A percentile compares a stretch with the other conserved stretches of the same genome.
These are phyloP conservation scores for Sugiyamaella floridensis DNA, from an alignment of 805 yeast species.

Conservation along the genomic window DNA sequence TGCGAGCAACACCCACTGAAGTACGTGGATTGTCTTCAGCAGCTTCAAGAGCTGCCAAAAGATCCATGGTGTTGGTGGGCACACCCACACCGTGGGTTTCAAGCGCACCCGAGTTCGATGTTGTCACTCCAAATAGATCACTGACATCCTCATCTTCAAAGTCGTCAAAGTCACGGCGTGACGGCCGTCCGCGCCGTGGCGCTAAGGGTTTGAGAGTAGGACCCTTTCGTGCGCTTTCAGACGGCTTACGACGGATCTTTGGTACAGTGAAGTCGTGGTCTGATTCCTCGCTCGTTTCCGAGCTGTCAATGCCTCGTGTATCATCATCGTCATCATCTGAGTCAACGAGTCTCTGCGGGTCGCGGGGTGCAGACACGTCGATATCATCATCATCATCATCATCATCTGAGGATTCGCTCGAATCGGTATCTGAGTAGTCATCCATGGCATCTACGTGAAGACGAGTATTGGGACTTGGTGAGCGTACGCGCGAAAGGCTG, in stretches of 20 bases:
- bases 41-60: slow-evolving; percentile 8
- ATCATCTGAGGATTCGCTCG: slow-evolving; percentile 5
- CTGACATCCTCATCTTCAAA: slow-evolving; percentile 11
- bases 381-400: slow-evolving; percentile 38
- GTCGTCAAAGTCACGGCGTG: slow-evolving; percentile 9
- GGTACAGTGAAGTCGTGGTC: background rate
- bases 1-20: background rate
- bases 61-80: slow-evolving; percentile 5
- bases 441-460: slow-evolving; percentile 6
- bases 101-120: slow-evolving; percentile 1
- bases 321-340: slow-evolving; percentile 1
- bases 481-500: background rate
- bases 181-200: slow-evolving; percentile 21
- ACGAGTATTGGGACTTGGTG: slow-evolving; percentile 3
- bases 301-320: background rate
- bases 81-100: slow-evolving; percentile 4
- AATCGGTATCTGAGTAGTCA: slow-evolving; percentile 2
- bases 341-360: slow-evolving; percentile 2
- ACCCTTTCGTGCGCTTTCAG: background rate
- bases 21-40: slow-evolving; percentile 6
- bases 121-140: slow-evolving; percentile 6
- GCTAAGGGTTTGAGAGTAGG: slow-evolving; percentile 39
- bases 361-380: slow-evolving; percentile 18
- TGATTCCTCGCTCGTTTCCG: background rate
- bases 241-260: background rate